Evolutionary conservation across 2,329 filamentous ascomycete species (phyloP), one percentile per base, ranked within the genome.

Genomic region (Fusarium xylarioides): DNA sequence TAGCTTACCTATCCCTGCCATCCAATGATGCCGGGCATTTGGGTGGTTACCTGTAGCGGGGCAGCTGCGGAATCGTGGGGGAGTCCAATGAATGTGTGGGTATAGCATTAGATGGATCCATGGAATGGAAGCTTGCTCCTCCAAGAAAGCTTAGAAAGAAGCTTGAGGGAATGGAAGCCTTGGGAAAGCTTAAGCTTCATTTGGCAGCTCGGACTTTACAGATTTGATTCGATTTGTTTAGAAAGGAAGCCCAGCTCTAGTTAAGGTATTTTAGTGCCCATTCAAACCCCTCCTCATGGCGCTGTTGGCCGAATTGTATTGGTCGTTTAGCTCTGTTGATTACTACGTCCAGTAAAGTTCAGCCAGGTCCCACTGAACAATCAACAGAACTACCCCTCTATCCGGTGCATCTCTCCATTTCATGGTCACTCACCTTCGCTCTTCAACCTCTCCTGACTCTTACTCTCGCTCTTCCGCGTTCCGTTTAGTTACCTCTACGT

Each of bases 311-410:
- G 35, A 37, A 68, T 42, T 16, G 57, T 46, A 68, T 68, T 68
- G 43, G 64, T 56, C 34, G 49, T 37, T 35, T 38, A 30, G 42
- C 19, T 59, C 38, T 67, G 32, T 47, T 52, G 34, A 32, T 56
- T 50, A 38, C 47, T 23, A 16, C 46, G 47, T 47, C 40, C 40
- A 65, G 40, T 26, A 43, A 38, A 55, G 28, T 37, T 52, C 26
- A 50, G 52, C 47, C 32, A 66, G 65, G 68, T 74, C 66, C 60
- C 64, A 63, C 62, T 57, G 47, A 21, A 34, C 38, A 23, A 56
- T 26, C 38, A 47, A 56, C 30, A 44, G 49, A 63, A 57, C 61
- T 74, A 59, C 72, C 68, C 68, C 64, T 64, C 70, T 54, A 63
- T 50, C 42, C 21, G 12, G n/a, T 61, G 46, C 40, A 68, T 46